A percentile compares a stretch with the other conserved stretches of the same genome.
Evolutionary conservation across 495 filamentous ascomycete species (phyloP).

Genomic region (Schizothecium vesticola): DNA sequence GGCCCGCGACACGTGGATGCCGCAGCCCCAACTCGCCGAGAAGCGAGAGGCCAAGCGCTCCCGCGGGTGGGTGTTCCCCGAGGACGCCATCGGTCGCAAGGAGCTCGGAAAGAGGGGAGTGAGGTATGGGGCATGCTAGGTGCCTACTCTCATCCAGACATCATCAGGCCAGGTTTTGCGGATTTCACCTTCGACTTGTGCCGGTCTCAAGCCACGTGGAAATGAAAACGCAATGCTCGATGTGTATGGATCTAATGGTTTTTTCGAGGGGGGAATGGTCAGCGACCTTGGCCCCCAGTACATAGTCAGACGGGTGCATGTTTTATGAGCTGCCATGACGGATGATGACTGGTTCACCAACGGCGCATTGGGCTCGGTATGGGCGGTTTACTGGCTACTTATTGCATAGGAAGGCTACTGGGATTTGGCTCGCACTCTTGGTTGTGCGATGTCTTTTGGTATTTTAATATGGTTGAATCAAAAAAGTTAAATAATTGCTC

Average conservation of each 20-base stretch:
- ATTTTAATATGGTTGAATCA: not conserved
- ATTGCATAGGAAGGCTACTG: not conserved
- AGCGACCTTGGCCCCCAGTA: constrained; percentile 6
- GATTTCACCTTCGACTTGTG: constrained; percentile 4
- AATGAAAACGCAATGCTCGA: constrained; percentile 4
- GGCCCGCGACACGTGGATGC: constrained; percentile 79
- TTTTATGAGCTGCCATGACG: constrained; percentile 7
- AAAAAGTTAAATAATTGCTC: not conserved
- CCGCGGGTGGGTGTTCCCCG: constrained; percentile 79
- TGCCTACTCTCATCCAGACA: not conserved
- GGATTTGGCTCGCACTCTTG: not conserved
- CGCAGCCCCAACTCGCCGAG: constrained; percentile 74
- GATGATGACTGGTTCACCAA: constrained; percentile 8
- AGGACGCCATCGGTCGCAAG: constrained; percentile 55
- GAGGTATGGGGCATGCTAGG: constrained; percentile 41
- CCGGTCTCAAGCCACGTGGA: constrained; percentile 1
- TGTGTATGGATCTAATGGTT: constrained; percentile 4
- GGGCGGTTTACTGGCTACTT: not conserved
- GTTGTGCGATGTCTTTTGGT: not conserved
- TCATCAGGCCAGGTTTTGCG: constrained; percentile 5
- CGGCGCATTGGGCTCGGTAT: constrained; percentile 4
- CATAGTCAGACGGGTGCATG: constrained; percentile 5
- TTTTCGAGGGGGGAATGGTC: not conserved
- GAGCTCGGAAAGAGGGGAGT: constrained; percentile 55
- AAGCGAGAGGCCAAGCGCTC: constrained; percentile 75